Conservation (phyloP, 768 basidiomycete genomes). For the Kwoniella europaea region DNA sequence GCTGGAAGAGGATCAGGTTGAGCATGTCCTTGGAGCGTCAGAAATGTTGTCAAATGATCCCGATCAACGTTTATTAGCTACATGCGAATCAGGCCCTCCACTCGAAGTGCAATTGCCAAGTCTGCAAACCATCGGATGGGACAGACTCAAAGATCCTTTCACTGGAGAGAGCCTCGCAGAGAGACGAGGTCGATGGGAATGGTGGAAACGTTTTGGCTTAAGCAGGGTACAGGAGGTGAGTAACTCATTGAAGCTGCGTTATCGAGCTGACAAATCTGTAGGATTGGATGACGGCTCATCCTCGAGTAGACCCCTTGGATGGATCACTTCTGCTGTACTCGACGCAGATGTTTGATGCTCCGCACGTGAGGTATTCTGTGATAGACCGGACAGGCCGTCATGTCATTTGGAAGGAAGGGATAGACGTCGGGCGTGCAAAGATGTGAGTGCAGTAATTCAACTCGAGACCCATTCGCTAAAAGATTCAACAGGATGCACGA, state of each 20-base stretch:
- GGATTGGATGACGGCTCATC: conserved; percentile 84
- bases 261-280: conserved; percentile 62
- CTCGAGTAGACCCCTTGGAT: conserved; percentile 66
- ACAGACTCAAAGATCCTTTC: conserved; percentile 40
- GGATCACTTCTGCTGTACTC: conserved; percentile 54
- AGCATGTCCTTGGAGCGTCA: conserved; percentile 2
- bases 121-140: conserved; percentile 59
- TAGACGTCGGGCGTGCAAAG: conserved; percentile 53
- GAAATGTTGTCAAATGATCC: conserved; percentile 12
- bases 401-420: conserved; percentile 53
- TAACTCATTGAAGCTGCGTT: not conserved
- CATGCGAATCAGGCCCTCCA: conserved; percentile 59
- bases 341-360: conserved; percentile 54
- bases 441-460: conserved; percentile 40
- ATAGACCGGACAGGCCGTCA: conserved; percentile 52
- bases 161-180: conserved; percentile 36
- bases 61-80: conserved; percentile 57
- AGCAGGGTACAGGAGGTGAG: conserved; percentile 53
- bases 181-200: conserved; percentile 36
- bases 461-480: conserved; percentile 3
- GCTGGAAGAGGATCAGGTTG: conserved; percentile 28
- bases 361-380: conserved; percentile 52
- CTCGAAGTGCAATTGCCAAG: conserved; percentile 58
- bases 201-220: conserved; percentile 43
- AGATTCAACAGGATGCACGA: conserved; percentile 59